Conservation (phyloP, 169 alveolate species). For the Plasmodium inui region DNA sequence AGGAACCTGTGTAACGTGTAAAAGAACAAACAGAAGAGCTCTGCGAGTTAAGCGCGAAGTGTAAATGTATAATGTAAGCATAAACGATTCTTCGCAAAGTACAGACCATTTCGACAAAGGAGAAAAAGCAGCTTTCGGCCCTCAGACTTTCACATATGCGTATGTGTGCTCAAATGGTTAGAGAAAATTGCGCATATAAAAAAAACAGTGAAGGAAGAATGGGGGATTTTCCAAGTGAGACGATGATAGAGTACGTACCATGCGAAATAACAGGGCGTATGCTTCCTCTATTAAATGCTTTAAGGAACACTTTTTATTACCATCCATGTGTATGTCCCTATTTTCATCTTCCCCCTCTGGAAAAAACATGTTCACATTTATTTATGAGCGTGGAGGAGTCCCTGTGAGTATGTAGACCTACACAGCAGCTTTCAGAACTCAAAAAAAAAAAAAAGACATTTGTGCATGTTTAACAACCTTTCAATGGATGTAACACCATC, state of each 20-base stretch:
- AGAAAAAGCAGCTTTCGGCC: not conserved
- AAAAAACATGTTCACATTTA: not conserved
- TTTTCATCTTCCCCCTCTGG: not conserved
- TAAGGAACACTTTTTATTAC: not conserved
- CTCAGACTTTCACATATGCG: not conserved
- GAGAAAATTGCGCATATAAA: constrained; percentile 1
- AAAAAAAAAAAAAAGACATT: not conserved
- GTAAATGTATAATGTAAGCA: not conserved
- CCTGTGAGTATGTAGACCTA: not conserved
- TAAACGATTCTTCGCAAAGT: not conserved
- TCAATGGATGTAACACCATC: not conserved
- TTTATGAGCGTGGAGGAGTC: not conserved
- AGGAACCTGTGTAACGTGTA: not conserved
- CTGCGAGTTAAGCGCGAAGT: not conserved
- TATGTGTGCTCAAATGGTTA: not conserved
- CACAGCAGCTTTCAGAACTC: not conserved
- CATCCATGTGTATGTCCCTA: not conserved
- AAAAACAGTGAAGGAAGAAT: not conserved
- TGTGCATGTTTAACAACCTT: not conserved
- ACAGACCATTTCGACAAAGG: not conserved
- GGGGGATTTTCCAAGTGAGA: not conserved
- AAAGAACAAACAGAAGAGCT: not conserved
- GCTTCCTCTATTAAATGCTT: not conserved
- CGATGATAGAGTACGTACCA: not conserved
- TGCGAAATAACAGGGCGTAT: not conserved